Evolutionary conservation across 2,329 filamentous ascomycete species (phyloP).

Genomic region (Colletotrichum horii): DNA sequence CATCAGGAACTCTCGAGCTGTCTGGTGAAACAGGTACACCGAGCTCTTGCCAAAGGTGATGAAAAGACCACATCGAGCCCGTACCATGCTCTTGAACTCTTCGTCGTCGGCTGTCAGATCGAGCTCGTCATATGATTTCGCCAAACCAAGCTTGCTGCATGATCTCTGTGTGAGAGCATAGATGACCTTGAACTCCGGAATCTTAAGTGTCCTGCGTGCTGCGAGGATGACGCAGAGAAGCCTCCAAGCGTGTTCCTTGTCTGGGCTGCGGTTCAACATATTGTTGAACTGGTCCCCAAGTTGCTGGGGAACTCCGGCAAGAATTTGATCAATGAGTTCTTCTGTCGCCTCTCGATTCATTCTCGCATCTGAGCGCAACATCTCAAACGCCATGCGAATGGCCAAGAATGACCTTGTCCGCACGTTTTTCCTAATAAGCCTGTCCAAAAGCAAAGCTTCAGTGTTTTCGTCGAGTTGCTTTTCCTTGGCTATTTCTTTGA

Average conservation of each 20-base stretch:
- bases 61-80: background rate
- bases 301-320: background rate
- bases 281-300: background rate
- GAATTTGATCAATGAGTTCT: background rate
- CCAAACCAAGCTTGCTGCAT: background rate
- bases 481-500: background rate
- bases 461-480: background rate
- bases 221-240: background rate
- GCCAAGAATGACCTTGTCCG: background rate
- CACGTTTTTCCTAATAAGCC: background rate
- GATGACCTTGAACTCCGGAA: background rate
- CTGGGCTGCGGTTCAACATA: background rate
- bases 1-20: background rate
- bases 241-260: background rate
- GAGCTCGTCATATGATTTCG: background rate
- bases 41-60: background rate
- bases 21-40: background rate
- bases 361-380: background rate
- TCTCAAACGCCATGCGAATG: background rate
- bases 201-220: background rate
- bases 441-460: background rate
- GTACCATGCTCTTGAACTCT: background rate
- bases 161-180: background rate
- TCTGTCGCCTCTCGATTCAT: background rate
- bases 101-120: background rate